These are phyloP conservation scores for Onygena corvina DNA, from an alignment of 2,329 filamentous ascomycete species.

Conservation along the genomic window DNA sequence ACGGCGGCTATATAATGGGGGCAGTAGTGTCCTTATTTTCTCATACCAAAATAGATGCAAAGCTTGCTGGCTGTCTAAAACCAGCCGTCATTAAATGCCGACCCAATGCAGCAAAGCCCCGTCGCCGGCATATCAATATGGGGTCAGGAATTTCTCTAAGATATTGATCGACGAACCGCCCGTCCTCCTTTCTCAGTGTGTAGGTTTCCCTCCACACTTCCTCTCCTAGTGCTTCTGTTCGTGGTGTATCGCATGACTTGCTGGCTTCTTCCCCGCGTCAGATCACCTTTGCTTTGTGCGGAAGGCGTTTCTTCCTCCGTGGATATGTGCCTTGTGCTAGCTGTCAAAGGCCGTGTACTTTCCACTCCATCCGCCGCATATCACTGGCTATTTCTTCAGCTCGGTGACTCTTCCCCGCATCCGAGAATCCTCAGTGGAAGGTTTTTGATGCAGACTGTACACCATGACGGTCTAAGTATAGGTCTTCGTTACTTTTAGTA, in stretches of 20 bases:
- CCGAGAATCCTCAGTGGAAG: too few relatives aligned
- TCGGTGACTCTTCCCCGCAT: too few relatives aligned
- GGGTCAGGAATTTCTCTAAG: constrained; percentile 3
- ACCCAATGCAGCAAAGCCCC: background rate
- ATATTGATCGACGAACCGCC: background rate
- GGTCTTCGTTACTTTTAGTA: too few relatives aligned
- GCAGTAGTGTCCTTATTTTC: too few relatives aligned
- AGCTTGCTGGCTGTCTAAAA: background rate
- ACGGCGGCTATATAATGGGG: background rate
- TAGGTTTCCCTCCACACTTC: background rate
- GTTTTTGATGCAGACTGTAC: too few relatives aligned
- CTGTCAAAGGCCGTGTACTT: too few relatives aligned
- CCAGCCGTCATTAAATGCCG: background rate
- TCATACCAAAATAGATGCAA: background rate
- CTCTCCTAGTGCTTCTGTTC: background rate
- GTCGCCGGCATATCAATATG: background rate
- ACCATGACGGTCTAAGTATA: too few relatives aligned
- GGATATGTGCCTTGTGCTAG: too few relatives aligned
- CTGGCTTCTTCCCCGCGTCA: background rate
- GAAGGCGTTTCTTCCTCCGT: too few relatives aligned
- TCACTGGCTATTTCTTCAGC: too few relatives aligned
- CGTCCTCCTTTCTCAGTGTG: too few relatives aligned
- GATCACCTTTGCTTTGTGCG: background rate
- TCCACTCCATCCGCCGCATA: too few relatives aligned
- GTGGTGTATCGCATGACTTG: background rate